Base-by-base conservation (phyloP, 176 grass and related monocot genomes). In the Juncus effusus region DNA sequence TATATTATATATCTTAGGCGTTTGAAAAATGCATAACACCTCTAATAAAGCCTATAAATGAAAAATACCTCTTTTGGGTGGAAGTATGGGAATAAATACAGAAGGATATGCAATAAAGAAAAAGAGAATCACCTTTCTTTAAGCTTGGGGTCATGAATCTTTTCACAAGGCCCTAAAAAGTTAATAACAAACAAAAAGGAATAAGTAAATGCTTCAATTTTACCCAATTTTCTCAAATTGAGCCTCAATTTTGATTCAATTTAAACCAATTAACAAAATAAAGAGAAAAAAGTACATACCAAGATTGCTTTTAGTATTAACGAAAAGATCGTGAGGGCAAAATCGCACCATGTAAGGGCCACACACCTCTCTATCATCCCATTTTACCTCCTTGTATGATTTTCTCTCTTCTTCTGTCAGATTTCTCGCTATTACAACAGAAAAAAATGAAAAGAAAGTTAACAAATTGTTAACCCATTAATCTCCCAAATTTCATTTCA, bases 81-180 rank as follows among this genome's bases (percentile, higher is more conserved):
- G 61, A 11, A 7, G 36, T 13, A 42, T 11, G 5, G 54, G 38
- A 16, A 6, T 59, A 35, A 71, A 59, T 63, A n/a, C 54, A 35
- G 55, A 73, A 8, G 36, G 72, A 55, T 45, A 53, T 16, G 37
- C 12, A 47, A 16, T 42, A 13, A 62, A 70, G 47, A 50, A 7
- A 12, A 65, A 41, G 0, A 4, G 49, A 28, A 52, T 77, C 62
- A 96, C 93, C 93, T 86, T 62, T 96, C 93, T 74, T 96, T 96
- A 53, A 96, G 93, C 59, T 91, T 96, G 47, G n/a, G 78, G 80
- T 96, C 93, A 75, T 96, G 93, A 61, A 96, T 88, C 82, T 85
- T 91, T 15, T 54, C 77, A 69, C 93, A 96, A 50, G 77, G 65
- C 13, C 93, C 93, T 96, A 72, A 60, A 38, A 81, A 19, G 37